phyloP scores from a whole-genome alignment of 2,329 filamentous ascomycete species.

The Ophiostoma montium region DNA sequence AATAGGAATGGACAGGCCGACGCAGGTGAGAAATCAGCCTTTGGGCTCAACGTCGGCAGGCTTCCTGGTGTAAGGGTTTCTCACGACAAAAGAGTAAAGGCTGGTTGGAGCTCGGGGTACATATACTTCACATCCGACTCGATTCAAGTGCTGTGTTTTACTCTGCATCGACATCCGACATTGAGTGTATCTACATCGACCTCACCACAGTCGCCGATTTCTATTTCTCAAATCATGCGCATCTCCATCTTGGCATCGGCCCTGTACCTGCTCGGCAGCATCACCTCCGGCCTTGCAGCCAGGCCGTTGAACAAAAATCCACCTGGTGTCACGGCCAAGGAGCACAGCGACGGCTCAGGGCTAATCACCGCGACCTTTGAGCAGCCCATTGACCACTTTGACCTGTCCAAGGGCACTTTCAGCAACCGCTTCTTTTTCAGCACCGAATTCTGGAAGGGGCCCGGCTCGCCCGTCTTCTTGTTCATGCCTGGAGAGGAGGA shows the following conservation, averaged over 20 bases:
- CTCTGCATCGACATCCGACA: too few species aligned
- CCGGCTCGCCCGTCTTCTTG: constrained; percentile 26
- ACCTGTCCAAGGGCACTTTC: constrained; percentile 26
- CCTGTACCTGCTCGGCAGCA: constrained; percentile 2
- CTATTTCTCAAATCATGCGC: constrained; percentile 6
- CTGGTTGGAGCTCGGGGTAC: too few species aligned
- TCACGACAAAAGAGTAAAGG: too few species aligned
- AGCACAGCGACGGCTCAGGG: background rate
- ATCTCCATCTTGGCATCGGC: constrained; percentile 6
- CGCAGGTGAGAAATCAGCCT: too few species aligned
- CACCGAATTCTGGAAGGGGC: constrained; percentile 24
- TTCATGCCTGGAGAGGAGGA: constrained; percentile 24
- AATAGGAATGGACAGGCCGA: too few species aligned
- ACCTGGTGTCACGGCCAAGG: background rate
- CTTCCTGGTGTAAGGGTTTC: too few species aligned
- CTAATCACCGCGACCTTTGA: constrained; percentile 19
- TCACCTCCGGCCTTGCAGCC: background rate
- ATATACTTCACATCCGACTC: too few species aligned
- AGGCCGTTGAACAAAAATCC: background rate
- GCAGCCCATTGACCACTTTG: constrained; percentile 27
- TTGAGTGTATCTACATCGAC: too few species aligned
- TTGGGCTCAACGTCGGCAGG: too few species aligned
- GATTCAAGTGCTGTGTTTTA: too few species aligned
- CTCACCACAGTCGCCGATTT: too few species aligned
- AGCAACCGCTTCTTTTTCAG: constrained; percentile 27